phyloP scores from a whole-genome alignment of 108 stramenopile genomes.

The Hondaea fermentalgiana region DNA sequence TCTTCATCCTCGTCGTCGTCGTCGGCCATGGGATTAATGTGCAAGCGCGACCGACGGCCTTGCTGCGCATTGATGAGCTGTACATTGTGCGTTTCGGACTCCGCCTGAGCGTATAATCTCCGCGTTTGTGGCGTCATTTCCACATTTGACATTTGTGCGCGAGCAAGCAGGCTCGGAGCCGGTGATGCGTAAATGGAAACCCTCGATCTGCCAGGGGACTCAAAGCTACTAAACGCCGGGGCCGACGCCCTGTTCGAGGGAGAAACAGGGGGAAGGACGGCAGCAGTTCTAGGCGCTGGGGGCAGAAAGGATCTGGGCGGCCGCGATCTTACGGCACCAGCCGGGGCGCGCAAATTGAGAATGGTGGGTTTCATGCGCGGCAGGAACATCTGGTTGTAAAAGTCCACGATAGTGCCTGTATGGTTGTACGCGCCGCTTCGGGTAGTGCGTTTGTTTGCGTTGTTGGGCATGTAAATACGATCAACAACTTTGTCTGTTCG shows the following conservation, averaged over 20 bases:
- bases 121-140: neutral
- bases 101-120: neutral
- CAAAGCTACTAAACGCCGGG: neutral
- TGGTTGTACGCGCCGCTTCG: neutral
- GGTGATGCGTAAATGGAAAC: neutral
- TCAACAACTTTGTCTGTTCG: neutral
- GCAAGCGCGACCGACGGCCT: neutral
- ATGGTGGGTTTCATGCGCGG: neutral
- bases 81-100: neutral
- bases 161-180: neutral
- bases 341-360: neutral
- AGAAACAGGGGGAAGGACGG: neutral
- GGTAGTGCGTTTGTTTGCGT: neutral
- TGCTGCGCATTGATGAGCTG: neutral
- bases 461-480: neutral
- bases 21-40: neutral
- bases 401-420: neutral
- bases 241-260: neutral
- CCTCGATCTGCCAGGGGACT: neutral
- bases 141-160: neutral
- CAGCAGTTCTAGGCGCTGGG: neutral
- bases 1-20: neutral
- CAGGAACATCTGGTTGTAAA: constrained; percentile 6
- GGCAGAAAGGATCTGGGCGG: neutral
- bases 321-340: neutral